Evolutionary conservation across 768 basidiomycete genomes (phyloP).

Genomic region (Cantharellus cinnabarinus): DNA sequence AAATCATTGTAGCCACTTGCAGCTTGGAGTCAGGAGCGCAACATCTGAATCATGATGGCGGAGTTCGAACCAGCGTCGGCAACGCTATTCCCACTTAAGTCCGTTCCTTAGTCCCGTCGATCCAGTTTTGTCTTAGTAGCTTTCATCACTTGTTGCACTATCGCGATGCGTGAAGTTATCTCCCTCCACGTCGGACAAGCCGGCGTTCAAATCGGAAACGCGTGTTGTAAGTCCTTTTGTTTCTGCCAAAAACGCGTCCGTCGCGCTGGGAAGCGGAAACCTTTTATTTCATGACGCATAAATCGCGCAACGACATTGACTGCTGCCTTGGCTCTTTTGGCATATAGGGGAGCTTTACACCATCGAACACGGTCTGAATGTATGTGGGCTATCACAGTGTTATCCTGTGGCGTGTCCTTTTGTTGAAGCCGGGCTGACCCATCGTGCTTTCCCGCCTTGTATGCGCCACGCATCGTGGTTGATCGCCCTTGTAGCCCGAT

Average conservation of each 20-base stretch:
- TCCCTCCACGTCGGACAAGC: slow-evolving; percentile 82
- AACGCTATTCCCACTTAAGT: too few relatives aligned
- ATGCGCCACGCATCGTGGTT: neutral
- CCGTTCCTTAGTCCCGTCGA: too few relatives aligned
- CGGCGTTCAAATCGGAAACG: slow-evolving; percentile 69
- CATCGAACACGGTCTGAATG: neutral
- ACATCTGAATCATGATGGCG: too few relatives aligned
- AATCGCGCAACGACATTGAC: neutral
- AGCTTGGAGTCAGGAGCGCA: too few relatives aligned
- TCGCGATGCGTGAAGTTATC: slow-evolving; percentile 11
- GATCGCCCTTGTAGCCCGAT: slow-evolving; percentile 44
- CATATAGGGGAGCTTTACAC: slow-evolving; percentile 66
- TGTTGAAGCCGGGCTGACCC: neutral
- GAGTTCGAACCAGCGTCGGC: too few relatives aligned
- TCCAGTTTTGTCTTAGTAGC: too few relatives aligned
- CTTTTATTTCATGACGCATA: neutral
- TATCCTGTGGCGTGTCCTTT: neutral
- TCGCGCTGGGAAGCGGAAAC: slow-evolving; percentile 18
- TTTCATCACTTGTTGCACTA: too few relatives aligned
- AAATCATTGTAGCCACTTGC: too few relatives aligned
- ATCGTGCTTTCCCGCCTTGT: neutral
- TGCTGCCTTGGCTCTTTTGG: neutral
- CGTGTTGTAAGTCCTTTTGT: slow-evolving; percentile 62
- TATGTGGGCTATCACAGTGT: neutral
- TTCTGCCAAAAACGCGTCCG: neutral